Evolutionary conservation across 108 stramenopile genomes (phyloP).

Genomic region (Nitzschia sp.): DNA sequence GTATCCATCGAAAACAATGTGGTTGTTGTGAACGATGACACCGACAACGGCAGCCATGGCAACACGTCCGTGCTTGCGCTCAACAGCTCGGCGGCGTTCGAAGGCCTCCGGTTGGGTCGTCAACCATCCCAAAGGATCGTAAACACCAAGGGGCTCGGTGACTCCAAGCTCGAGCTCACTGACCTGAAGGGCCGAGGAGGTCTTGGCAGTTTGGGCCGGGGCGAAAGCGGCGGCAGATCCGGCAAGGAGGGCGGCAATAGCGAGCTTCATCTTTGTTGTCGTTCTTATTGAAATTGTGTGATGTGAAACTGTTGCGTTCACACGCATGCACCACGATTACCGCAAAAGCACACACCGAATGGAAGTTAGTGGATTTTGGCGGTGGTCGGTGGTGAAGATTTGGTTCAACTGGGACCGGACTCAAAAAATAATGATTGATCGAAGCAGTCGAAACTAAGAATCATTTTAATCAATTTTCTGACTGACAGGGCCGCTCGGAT

Average conservation of each 20-base stretch:
- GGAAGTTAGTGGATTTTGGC: no score
- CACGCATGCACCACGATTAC: background rate
- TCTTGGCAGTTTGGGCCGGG: slow-evolving; percentile 56
- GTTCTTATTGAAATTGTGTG: background rate
- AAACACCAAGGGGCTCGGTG: slow-evolving; percentile 82
- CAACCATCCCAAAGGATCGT: slow-evolving; percentile 79
- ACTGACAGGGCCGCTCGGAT: no score
- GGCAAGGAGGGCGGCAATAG: slow-evolving; percentile 62
- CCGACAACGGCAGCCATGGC: slow-evolving; percentile 81
- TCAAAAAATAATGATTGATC: background rate
- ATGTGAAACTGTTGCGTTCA: background rate
- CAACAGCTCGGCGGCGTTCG: slow-evolving; percentile 50
- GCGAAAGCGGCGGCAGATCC: slow-evolving; percentile 78
- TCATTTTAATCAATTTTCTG: no score
- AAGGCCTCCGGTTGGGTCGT: slow-evolving; percentile 52
- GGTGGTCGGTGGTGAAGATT: no score
- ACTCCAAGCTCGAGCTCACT: slow-evolving; percentile 52
- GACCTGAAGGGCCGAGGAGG: slow-evolving; percentile 53
- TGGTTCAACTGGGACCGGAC: slow-evolving; percentile 12
- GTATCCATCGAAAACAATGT: slow-evolving; percentile 54
- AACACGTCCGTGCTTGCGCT: slow-evolving; percentile 79
- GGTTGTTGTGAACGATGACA: slow-evolving; percentile 51
- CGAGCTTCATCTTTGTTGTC: slow-evolving; percentile 62
- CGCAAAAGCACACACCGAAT: no score
- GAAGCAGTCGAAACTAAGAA: background rate